Conservation (phyloP, 176 grass and related monocot genomes). For the Dactylis glomerata region DNA sequence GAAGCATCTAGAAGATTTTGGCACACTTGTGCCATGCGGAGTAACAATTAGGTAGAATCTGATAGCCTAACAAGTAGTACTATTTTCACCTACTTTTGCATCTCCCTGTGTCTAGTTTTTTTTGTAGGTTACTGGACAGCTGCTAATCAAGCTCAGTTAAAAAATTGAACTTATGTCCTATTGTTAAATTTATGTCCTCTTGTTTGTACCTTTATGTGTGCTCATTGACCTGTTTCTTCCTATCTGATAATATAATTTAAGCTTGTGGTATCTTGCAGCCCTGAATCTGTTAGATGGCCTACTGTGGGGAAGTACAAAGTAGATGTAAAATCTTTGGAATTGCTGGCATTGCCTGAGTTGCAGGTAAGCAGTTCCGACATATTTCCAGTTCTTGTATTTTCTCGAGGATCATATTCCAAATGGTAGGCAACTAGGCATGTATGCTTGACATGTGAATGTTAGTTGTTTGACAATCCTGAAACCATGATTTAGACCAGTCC, state of each 20-base stretch:
- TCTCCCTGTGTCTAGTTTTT: neutral
- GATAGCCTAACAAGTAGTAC: neutral
- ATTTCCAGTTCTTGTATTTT: neutral
- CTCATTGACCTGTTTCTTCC: neutral
- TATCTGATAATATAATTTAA: neutral
- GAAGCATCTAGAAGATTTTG: neutral
- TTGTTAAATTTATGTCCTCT: neutral
- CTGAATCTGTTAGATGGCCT: slow-evolving; percentile 76
- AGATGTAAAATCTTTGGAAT: slow-evolving; percentile 80
- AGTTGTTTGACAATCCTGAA: neutral
- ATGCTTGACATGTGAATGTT: neutral
- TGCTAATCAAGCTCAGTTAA: neutral
- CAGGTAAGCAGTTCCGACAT: slow-evolving; percentile 46
- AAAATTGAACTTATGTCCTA: neutral
- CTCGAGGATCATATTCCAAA: neutral
- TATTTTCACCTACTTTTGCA: neutral
- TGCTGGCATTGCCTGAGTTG: slow-evolving; percentile 74
- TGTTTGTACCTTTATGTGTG: neutral
- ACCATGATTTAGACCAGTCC: neutral
- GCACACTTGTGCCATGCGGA: neutral
- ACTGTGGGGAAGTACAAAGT: slow-evolving; percentile 94
- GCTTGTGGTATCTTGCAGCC: slow-evolving; percentile 42
- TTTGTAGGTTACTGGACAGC: neutral
- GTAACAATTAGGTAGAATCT: neutral
- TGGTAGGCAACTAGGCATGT: neutral